Conservation (phyloP, 352 stramenopile genomes). For the Globisporangium spiculum region DNA sequence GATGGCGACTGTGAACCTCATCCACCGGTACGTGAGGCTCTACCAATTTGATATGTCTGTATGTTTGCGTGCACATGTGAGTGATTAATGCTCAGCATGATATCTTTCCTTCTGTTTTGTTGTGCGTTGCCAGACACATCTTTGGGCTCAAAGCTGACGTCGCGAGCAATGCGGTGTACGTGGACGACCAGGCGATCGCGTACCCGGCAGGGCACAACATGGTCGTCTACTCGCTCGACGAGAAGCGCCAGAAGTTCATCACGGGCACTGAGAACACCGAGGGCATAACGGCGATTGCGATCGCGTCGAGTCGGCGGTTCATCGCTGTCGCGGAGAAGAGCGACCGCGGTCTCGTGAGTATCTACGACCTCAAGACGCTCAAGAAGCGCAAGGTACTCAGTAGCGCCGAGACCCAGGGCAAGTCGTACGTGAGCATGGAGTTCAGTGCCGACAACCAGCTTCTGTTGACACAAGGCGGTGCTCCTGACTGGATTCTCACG, state of each 20-base stretch:
- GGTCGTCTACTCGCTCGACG: conserved; percentile 86
- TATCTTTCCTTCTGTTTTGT: neutral
- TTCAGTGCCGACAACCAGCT: conserved; percentile 91
- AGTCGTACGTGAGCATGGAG: conserved; percentile 76
- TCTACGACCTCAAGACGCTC: conserved; percentile 90
- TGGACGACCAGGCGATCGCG: conserved; percentile 78
- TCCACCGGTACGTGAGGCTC: conserved; percentile 27
- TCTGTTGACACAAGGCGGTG: conserved; percentile 85
- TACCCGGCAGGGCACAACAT: conserved; percentile 89
- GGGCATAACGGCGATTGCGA: conserved; percentile 61
- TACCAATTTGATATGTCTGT: neutral
- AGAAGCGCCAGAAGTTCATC: conserved; percentile 91
- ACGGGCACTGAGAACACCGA: conserved; percentile 69
- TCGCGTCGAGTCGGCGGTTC: conserved; percentile 74
- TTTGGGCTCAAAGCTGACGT: conserved; percentile 90
- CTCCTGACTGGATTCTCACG: conserved; percentile 86
- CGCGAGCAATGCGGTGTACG: conserved; percentile 74
- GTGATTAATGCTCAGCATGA: neutral
- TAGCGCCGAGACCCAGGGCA: conserved; percentile 59
- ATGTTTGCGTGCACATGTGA: neutral
- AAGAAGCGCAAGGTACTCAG: conserved; percentile 90
- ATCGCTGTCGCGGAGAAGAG: conserved; percentile 76
- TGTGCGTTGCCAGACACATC: conserved; percentile 57
- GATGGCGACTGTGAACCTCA: conserved; percentile 45
- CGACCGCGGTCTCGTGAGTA: conserved; percentile 63